Conservation (phyloP, 345 rosid species). For the Pelargonium nanum region DNA sequence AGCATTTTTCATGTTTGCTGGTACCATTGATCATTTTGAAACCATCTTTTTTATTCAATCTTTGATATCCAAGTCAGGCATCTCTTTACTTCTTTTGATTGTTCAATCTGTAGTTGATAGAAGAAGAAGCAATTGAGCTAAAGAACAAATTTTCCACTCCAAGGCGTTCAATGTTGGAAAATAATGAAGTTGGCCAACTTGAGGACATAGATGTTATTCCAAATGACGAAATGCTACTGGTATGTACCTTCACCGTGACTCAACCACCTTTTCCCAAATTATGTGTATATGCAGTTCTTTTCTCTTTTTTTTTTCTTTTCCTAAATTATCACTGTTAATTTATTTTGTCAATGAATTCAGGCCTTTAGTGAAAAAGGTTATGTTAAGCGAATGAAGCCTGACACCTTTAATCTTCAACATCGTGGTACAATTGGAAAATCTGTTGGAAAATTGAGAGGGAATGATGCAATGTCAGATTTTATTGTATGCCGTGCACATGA, state of each 20-base stretch:
- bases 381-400: conserved; percentile 84
- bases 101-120: conserved; percentile 40
- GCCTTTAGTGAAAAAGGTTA: conserved; percentile 95
- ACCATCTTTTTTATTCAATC: background rate
- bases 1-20: too few species aligned
- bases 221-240: conserved; percentile 92
- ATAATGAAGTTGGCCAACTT: conserved; percentile 72
- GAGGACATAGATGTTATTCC: conserved; percentile 91
- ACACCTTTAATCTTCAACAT: conserved; percentile 82
- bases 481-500: conserved; percentile 90
- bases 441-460: conserved; percentile 80
- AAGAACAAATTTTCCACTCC: conserved; percentile 67
- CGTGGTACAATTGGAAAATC: conserved; percentile 98
- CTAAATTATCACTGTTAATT: background rate
- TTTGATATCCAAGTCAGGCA: background rate
- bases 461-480: conserved; percentile 91
- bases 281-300: background rate
- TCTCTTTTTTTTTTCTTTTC: background rate
- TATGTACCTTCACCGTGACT: conserved; percentile 18
- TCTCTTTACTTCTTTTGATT: background rate
- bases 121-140: conserved; percentile 77
- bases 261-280: background rate
- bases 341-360: conserved; percentile 30
- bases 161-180: conserved; percentile 72
- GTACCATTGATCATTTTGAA: too few species aligned